Conservation (phyloP, 2,329 filamentous ascomycete genomes). For the Mycosphaerella sp. region DNA sequence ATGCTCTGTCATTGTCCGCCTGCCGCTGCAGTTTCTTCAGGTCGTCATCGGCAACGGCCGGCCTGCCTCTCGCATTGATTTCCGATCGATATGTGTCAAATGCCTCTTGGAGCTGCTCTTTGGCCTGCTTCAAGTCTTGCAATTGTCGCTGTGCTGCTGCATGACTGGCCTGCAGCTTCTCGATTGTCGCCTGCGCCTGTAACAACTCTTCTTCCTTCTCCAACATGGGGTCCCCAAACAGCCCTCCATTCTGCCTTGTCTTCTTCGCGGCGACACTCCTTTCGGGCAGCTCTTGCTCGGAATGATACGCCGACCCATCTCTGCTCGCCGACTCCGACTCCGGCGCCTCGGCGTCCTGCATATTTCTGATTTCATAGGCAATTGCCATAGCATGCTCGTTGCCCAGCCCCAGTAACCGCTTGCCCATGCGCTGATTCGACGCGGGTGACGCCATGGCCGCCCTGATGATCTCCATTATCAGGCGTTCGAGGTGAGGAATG, state of each 20-base stretch:
- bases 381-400: constrained; percentile 32
- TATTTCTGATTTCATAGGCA: constrained; percentile 29
- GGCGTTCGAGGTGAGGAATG: constrained; percentile 33
- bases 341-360: constrained; percentile 28
- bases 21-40: constrained; percentile 41
- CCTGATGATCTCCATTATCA: constrained; percentile 46
- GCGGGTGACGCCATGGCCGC: constrained; percentile 44
- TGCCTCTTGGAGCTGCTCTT: constrained; percentile 43
- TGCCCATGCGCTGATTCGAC: constrained; percentile 44
- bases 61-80: constrained; percentile 38
- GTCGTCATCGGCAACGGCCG: constrained; percentile 37
- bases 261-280: constrained; percentile 14
- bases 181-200: constrained; percentile 43
- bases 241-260: constrained; percentile 16
- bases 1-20: constrained; percentile 42
- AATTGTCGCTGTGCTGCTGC: constrained; percentile 39
- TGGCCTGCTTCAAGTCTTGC: constrained; percentile 37
- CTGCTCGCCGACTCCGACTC: constrained; percentile 27
- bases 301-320: constrained; percentile 29
- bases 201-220: constrained; percentile 47
- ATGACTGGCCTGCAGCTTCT: constrained; percentile 39
- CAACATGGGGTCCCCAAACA: constrained; percentile 39
- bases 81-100: constrained; percentile 43
- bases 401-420: constrained; percentile 30
- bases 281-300: constrained; percentile 26